Percentiles rank a stretch among this genome's conserved stretches.
These are phyloP conservation scores for Aspergillus funiculosus DNA, from an alignment of 495 filamentous ascomycete genomes.

Conservation along the genomic window DNA sequence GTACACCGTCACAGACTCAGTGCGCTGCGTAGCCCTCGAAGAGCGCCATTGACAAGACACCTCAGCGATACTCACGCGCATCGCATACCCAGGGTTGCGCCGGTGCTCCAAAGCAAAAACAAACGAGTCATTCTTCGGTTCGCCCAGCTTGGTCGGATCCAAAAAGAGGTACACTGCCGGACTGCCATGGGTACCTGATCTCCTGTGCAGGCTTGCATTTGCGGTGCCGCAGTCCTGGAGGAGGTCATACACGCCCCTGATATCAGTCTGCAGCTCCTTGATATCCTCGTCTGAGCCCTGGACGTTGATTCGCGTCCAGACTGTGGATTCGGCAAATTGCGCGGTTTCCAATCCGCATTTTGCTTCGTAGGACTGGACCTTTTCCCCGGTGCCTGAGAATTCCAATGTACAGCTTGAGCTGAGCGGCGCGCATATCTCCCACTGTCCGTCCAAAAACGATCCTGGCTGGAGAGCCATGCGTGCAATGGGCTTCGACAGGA, in stretches of 20 bases:
- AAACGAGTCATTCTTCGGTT: conserved; percentile 50
- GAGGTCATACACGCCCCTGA: conserved; percentile 52
- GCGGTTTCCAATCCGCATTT: conserved; percentile 37
- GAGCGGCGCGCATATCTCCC: conserved; percentile 47
- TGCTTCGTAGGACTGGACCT: conserved; percentile 24
- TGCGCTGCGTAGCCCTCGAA: not conserved
- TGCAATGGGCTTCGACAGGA: conserved; percentile 52
- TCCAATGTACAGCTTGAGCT: conserved; percentile 19
- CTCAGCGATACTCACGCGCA: conserved; percentile 44
- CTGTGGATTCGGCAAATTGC: conserved; percentile 28
- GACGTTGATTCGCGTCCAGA: conserved; percentile 38
- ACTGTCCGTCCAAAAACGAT: conserved; percentile 40
- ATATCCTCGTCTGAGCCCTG: conserved; percentile 24
- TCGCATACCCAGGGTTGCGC: conserved; percentile 49
- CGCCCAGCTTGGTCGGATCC: conserved; percentile 48
- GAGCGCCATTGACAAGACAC: conserved; percentile 33
- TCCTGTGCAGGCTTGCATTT: conserved; percentile 50
- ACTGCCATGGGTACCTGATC: conserved; percentile 11
- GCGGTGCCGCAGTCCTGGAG: conserved; percentile 65
- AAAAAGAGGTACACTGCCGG: conserved; percentile 57
- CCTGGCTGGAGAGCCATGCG: conserved; percentile 34
- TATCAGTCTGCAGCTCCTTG: conserved; percentile 32
- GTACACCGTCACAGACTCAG: conserved; percentile 19
- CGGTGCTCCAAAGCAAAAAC: conserved; percentile 55
- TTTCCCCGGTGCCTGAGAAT: conserved; percentile 22